A percentile compares a stretch with the other conserved stretches of the same genome.
These are phyloP conservation scores for Angomonas deanei DNA, from an alignment of 208 protist genomes.

Conservation along the genomic window DNA sequence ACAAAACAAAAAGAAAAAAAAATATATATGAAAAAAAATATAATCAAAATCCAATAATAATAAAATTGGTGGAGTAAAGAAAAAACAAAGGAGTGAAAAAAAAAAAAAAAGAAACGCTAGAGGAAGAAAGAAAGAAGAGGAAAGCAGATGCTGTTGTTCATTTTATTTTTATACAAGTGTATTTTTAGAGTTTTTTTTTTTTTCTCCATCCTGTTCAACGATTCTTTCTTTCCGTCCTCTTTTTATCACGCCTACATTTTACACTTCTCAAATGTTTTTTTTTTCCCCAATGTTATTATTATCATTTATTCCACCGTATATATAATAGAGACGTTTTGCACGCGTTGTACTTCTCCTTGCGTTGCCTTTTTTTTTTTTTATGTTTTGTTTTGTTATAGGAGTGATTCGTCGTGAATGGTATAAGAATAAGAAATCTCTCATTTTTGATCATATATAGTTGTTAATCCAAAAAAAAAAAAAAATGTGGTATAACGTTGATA, in stretches of 20 bases:
- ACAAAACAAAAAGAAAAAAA: background rate
- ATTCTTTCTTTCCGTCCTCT: conserved; percentile 4
- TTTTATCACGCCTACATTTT: background rate
- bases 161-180: background rate
- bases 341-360: background rate
- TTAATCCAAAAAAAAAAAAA: no score
- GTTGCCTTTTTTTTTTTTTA: background rate
- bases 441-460: no score
- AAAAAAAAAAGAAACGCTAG: conserved; percentile 14
- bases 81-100: background rate
- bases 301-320: background rate
- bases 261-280: background rate
- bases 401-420: no score
- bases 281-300: conserved; percentile 7
- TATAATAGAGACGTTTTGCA: background rate
- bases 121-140: conserved; percentile 6
- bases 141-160: background rate
- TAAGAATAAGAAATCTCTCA: no score
- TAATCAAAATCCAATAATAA: background rate
- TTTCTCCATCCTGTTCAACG: no score
- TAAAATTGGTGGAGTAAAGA: background rate
- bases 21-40: conserved; percentile 13
- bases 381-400: background rate
- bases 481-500: no score
- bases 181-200: no score